Conservation (phyloP, 2,329 filamentous ascomycete species). For the Macrophomina phaseolina region DNA sequence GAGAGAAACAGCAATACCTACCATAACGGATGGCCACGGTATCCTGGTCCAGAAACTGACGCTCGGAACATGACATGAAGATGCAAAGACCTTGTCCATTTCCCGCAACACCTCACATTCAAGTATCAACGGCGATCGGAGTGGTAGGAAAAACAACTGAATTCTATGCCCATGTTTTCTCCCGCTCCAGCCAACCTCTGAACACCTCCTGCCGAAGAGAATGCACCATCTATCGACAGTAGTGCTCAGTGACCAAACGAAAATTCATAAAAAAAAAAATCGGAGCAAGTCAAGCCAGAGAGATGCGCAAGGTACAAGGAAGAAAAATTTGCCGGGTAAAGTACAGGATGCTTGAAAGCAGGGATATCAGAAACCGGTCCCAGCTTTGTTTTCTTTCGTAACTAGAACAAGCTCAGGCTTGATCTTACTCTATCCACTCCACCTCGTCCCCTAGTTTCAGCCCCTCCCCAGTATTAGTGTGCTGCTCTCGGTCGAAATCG, state of each 20-base stretch:
- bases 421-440: constrained; percentile 42
- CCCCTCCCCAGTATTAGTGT: constrained; percentile 20
- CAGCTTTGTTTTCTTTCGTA: constrained; percentile 44
- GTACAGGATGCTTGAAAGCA: constrained; percentile 45
- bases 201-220: constrained; percentile 23
- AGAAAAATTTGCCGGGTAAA: constrained; percentile 47
- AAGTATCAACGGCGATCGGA: background rate
- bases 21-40: background rate
- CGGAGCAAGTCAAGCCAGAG: constrained; percentile 17
- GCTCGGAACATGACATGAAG: too few species aligned
- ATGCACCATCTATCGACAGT: constrained; percentile 34
- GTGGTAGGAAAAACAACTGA: constrained; percentile 34
- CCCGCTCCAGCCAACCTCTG: constrained; percentile 40
- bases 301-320: constrained; percentile 29
- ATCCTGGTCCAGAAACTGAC: background rate
- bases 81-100: background rate
- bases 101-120: too few species aligned
- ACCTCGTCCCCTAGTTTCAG: constrained; percentile 34
- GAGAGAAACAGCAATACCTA: too few species aligned
- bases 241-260: constrained; percentile 31
- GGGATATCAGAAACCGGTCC: constrained; percentile 29
- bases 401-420: constrained; percentile 51
- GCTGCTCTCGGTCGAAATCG: constrained; percentile 5
- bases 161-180: constrained; percentile 47
- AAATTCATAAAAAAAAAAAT: constrained; percentile 31